Percentiles rank a stretch among this genome's conserved stretches.
Conservation (phyloP, 345 rosid species). For the Cardamine occulta region DNA sequence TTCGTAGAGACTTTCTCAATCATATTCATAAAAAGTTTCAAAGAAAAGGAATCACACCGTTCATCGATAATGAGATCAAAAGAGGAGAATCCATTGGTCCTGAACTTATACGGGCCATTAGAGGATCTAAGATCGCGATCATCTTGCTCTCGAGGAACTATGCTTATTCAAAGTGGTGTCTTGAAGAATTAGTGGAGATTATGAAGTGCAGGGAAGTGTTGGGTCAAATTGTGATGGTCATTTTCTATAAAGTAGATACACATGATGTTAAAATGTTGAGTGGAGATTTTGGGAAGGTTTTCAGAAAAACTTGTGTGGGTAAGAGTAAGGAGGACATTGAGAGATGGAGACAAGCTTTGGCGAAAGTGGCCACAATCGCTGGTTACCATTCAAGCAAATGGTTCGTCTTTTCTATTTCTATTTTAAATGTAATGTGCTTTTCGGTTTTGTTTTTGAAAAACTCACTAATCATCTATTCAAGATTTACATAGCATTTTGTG, state of each 20-base stretch:
- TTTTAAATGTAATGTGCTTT: background rate
- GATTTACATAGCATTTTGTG: background rate
- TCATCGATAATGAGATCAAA: slow-evolving; percentile 21
- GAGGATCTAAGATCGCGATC: slow-evolving; percentile 21
- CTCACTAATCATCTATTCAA: background rate
- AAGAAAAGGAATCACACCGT: slow-evolving; percentile 15
- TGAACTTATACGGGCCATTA: slow-evolving; percentile 20
- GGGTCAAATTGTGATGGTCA: background rate
- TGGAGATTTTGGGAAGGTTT: background rate
- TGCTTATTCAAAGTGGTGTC: background rate
- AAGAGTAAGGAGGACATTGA: background rate
- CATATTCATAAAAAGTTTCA: background rate
- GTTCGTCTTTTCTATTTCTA: background rate
- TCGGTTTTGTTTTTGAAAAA: background rate
- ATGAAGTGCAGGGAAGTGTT: background rate
- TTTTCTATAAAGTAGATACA: background rate
- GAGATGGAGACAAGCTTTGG: background rate
- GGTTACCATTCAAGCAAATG: slow-evolving; percentile 1
- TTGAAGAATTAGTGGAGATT: slow-evolving; percentile 21
- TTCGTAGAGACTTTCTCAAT: background rate
- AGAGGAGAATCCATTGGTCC: slow-evolving; percentile 28
- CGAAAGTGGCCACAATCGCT: background rate
- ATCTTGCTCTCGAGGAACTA: slow-evolving; percentile 16
- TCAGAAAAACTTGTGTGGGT: background rate
- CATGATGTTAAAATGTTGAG: background rate